A percentile compares a stretch with the other conserved stretches of the same genome.
Conservation (phyloP, 2,329 filamentous ascomycete species). For the Neonectria faginata region DNA sequence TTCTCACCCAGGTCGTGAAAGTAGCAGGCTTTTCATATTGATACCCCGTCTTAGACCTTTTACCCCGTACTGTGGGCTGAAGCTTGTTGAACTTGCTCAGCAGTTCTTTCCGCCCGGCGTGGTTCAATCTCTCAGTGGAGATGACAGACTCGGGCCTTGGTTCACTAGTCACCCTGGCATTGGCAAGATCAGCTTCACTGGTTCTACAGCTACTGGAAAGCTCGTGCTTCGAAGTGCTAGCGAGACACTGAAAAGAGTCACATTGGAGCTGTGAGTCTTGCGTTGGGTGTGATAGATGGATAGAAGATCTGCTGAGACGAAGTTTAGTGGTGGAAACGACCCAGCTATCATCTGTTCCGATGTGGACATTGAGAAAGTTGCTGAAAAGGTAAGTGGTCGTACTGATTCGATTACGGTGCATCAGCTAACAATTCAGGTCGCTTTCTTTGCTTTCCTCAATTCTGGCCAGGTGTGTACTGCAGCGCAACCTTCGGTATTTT, state of each 20-base stretch:
- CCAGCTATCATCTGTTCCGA: conserved; percentile 69
- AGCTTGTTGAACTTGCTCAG: conserved; percentile 68
- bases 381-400: conserved; percentile 49
- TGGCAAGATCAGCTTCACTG: conserved; percentile 73
- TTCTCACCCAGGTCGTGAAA: fast-evolving
- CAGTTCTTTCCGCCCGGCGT: conserved; percentile 71
- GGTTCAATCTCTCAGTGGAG: conserved; percentile 70
- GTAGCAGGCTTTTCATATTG: neutral
- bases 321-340: conserved; percentile 63
- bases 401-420: neutral
- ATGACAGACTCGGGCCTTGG: conserved; percentile 69
- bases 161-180: conserved; percentile 69
- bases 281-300: conserved; percentile 32
- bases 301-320: neutral
- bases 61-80: conserved; percentile 69
- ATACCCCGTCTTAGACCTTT: conserved; percentile 51
- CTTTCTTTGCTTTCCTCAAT: conserved; percentile 66
- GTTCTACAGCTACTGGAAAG: conserved; percentile 70
- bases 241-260: conserved; percentile 70
- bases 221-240: conserved; percentile 68
- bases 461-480: conserved; percentile 52
- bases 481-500: neutral
- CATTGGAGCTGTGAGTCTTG: conserved; percentile 63
- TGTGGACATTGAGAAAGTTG: conserved; percentile 59
- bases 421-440: conserved; percentile 36